A percentile compares a stretch with the other conserved stretches of the same genome.
phyloP scores from a whole-genome alignment of 345 rosid genomes.

The Moringa oleifera region DNA sequence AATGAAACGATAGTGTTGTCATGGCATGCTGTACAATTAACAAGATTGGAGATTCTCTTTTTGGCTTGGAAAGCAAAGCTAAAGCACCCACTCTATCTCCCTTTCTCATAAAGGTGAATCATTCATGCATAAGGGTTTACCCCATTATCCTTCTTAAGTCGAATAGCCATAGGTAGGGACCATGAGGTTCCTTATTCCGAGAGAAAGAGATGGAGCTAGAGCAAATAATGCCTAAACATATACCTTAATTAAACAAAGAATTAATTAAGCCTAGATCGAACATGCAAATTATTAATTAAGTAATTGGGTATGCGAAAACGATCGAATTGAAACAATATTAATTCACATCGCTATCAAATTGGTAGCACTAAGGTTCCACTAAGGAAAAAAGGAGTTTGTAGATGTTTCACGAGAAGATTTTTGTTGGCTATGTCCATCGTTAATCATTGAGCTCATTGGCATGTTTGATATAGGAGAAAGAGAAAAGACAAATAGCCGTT shows the following conservation, averaged over 20 bases:
- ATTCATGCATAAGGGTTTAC: neutral
- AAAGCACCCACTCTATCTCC: neutral
- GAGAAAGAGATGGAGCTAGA: constrained; percentile 1
- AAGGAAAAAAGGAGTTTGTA: neutral
- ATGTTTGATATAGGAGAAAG: neutral
- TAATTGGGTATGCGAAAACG: neutral
- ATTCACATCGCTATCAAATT: constrained; percentile 16
- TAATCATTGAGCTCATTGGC: constrained; percentile 5
- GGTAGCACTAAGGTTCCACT: constrained; percentile 21
- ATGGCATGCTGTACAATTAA: too few species aligned
- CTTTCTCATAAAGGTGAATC: constrained; percentile 7
- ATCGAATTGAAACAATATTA: neutral
- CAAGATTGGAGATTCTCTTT: neutral
- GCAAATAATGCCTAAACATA: constrained; percentile 25
- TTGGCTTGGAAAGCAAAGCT: neutral
- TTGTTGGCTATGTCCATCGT: neutral
- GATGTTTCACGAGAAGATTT: neutral
- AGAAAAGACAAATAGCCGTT: neutral
- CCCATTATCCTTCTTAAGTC: neutral
- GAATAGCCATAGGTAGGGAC: constrained; percentile 12
- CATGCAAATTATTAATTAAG: constrained; percentile 11
- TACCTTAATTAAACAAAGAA: constrained; percentile 1
- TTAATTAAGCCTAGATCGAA: constrained; percentile 7
- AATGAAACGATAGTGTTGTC: too few species aligned
- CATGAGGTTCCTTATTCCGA: neutral